These are phyloP conservation scores for Guyanaporus albipodus DNA, from an alignment of 768 basidiomycete genomes.

Conservation along the genomic window DNA sequence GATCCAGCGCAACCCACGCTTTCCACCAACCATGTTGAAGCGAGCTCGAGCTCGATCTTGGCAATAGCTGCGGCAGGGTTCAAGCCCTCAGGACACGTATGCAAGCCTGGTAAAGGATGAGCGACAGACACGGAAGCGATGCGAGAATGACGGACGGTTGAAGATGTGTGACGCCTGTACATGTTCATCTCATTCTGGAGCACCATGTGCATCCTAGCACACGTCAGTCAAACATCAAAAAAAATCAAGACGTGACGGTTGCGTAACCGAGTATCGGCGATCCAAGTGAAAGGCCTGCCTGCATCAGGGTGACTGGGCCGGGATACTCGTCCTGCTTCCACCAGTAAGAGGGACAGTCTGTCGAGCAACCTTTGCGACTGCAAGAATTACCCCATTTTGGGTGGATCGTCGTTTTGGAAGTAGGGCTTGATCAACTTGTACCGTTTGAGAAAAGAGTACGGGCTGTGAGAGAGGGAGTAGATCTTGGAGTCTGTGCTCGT, in stretches of 20 bases:
- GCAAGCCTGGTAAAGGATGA: conserved; percentile 51
- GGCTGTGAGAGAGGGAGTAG: conserved; percentile 97
- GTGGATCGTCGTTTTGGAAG: conserved; percentile 89
- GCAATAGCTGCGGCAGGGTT: conserved; percentile 92
- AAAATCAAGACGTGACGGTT: not conserved
- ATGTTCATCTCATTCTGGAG: conserved; percentile 95
- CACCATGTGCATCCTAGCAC: conserved; percentile 64
- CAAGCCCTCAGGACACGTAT: conserved; percentile 94
- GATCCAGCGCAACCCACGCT: not conserved
- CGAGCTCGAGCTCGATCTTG: conserved; percentile 89
- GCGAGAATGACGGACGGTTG: conserved; percentile 62
- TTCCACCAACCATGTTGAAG: conserved; percentile 23
- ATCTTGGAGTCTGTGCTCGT: too few species aligned
- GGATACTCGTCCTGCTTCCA: conserved; percentile 99
- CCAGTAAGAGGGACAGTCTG: conserved; percentile 97
- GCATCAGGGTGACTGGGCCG: conserved; percentile 94
- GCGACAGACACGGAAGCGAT: not conserved
- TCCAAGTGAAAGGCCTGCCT: conserved; percentile 97
- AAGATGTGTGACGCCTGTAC: conserved; percentile 98
- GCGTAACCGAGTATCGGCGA: conserved; percentile 89
- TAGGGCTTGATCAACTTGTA: too few species aligned
- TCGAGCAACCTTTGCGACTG: conserved; percentile 95
- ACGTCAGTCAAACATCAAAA: conserved; percentile 3
- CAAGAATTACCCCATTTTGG: conserved; percentile 78
- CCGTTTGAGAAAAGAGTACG: conserved; percentile 63